Percentiles rank a stretch among this genome's conserved stretches.
These are phyloP conservation scores for Acacia concinna DNA, from an alignment of 331 rosid species.

Conservation along the genomic window DNA sequence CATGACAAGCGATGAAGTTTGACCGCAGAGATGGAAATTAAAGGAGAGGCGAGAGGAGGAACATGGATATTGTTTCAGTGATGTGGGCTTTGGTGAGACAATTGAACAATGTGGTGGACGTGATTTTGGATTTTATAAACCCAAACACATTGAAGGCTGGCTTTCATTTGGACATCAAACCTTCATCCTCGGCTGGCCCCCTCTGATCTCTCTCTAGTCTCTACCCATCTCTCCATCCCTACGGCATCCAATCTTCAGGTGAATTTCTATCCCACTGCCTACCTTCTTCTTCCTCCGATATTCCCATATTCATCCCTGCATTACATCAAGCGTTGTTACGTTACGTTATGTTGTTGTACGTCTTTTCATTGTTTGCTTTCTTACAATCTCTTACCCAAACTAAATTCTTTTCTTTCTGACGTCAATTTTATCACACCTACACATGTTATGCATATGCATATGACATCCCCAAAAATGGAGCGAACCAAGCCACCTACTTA, in stretches of 20 bases:
- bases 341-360: no score
- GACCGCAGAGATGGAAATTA: conserved; percentile 9
- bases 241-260: conserved; percentile 34
- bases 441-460: no score
- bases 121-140: conserved; percentile 26
- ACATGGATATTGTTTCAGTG: not conserved
- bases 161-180: conserved; percentile 21
- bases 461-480: not conserved
- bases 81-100: conserved; percentile 23
- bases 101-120: conserved; percentile 6
- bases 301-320: not conserved
- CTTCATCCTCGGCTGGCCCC: no score
- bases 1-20: no score
- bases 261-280: not conserved
- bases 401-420: no score
- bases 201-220: no score
- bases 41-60: conserved; percentile 21
- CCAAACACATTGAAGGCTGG: conserved; percentile 16
- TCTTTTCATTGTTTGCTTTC: no score
- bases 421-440: not conserved
- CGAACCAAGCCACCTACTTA: not conserved
- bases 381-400: no score
- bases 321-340: no score
- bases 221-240: no score
- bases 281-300: no score